Conservation (phyloP, 371 early-diverging fungal species). For the Gilbertella persicaria region DNA sequence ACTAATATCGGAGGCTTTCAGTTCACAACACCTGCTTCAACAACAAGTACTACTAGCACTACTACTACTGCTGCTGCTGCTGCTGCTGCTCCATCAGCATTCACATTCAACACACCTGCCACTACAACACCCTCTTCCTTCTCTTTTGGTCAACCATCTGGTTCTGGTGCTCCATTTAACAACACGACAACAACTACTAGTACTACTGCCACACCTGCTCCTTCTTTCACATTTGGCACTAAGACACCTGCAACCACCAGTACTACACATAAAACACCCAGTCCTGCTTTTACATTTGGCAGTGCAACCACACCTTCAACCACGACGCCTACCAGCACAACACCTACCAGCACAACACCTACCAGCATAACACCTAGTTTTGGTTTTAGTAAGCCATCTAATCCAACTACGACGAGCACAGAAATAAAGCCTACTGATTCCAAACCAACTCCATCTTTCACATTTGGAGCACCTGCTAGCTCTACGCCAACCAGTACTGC, state of each 20-base stretch:
- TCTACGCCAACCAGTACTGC: conserved; percentile 2
- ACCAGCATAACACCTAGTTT: conserved; percentile 11
- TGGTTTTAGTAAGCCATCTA: conserved; percentile 19
- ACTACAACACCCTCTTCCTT: not conserved
- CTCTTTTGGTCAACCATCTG: conserved; percentile 4
- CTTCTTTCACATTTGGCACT: conserved; percentile 1
- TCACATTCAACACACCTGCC: not conserved
- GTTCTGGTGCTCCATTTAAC: not conserved
- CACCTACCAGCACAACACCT: not conserved
- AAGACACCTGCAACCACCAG: not conserved
- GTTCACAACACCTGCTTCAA: not conserved
- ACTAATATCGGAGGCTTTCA: too few species aligned
- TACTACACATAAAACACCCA: conserved; percentile 2
- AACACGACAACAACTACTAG: not conserved
- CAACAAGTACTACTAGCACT: not conserved
- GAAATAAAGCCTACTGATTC: too few species aligned
- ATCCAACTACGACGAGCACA: too few species aligned
- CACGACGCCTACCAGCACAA: not conserved
- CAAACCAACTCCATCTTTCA: too few species aligned
- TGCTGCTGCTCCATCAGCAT: not conserved
- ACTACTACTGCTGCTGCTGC: not conserved
- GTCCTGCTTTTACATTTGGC: conserved; percentile 18
- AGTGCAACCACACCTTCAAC: too few species aligned
- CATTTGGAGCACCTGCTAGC: conserved; percentile 3
- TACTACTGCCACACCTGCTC: not conserved